These are phyloP conservation scores for Dimargaris cristalligena DNA, from an alignment of 192 early-diverging fungal genomes.

Conservation along the genomic window DNA sequence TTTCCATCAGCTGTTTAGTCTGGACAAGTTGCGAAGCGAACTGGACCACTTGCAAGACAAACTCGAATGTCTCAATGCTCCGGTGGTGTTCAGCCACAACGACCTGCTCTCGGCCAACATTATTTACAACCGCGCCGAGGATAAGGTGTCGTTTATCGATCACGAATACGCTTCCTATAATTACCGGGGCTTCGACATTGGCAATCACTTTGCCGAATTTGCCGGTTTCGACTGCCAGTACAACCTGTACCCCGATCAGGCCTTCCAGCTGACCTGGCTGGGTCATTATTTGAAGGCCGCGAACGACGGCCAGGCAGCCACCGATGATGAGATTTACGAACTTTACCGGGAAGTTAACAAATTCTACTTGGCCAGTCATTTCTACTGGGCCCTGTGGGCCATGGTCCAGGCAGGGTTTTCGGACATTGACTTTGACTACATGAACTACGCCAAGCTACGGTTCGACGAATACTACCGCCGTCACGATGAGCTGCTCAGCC, in stretches of 20 bases:
- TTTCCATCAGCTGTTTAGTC: constrained; percentile 19
- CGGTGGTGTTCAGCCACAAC: constrained; percentile 83
- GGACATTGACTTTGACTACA: constrained; percentile 92
- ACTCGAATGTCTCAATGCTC: constrained; percentile 43
- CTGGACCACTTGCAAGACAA: constrained; percentile 32
- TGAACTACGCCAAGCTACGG: constrained; percentile 66
- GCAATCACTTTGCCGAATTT: constrained; percentile 90
- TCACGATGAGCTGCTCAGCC: constrained; percentile 26
- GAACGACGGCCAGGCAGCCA: constrained; percentile 19
- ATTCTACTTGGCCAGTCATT: constrained; percentile 79
- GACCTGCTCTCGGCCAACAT: constrained; percentile 85
- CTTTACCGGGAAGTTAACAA: constrained; percentile 63
- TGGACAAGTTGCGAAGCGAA: constrained; percentile 19
- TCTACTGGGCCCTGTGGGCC: constrained; percentile 78
- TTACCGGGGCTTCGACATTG: constrained; percentile 85
- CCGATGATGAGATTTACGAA: constrained; percentile 31
- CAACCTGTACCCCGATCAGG: constrained; percentile 53
- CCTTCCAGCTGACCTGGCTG: constrained; percentile 59
- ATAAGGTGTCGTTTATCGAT: constrained; percentile 70
- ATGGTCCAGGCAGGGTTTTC: constrained; percentile 71
- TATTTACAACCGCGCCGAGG: constrained; percentile 43
- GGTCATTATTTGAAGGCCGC: constrained; percentile 41
- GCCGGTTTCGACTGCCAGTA: constrained; percentile 97
- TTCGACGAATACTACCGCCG: constrained; percentile 61
- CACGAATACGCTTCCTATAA: constrained; percentile 82